These are phyloP conservation scores for Entomortierella beljakovae DNA, from an alignment of 192 early-diverging fungal species.

Conservation along the genomic window DNA sequence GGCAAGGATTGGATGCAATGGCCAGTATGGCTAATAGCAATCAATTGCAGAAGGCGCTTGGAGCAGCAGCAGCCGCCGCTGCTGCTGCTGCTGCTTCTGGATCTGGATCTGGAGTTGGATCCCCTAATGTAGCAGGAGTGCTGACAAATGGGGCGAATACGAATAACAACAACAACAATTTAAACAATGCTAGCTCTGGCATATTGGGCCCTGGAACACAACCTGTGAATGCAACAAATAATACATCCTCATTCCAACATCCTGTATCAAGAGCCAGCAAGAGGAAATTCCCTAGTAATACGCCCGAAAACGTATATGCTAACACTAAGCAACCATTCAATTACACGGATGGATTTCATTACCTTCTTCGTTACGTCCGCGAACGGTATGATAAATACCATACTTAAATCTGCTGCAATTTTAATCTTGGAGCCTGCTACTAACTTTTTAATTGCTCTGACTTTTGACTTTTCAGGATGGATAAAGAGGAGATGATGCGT, in stretches of 20 bases:
- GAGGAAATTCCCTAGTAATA: slow-evolving; percentile 55
- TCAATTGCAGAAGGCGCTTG: slow-evolving; percentile 50
- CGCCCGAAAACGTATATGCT: slow-evolving; percentile 80
- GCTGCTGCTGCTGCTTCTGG: slow-evolving; percentile 12
- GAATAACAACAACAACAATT: slow-evolving; percentile 15
- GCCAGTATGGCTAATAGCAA: slow-evolving; percentile 54
- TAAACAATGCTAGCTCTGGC: background rate
- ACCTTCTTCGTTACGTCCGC: slow-evolving; percentile 84
- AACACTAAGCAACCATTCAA: slow-evolving; percentile 86
- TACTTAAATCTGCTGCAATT: too few relatives aligned
- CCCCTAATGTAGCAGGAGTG: slow-evolving; percentile 6
- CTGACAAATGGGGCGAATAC: slow-evolving; percentile 8
- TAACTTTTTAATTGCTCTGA: too few relatives aligned
- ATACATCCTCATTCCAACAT: slow-evolving; percentile 19
- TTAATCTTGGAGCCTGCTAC: too few relatives aligned
- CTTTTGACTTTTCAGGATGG: slow-evolving; percentile 70
- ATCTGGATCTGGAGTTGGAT: background rate
- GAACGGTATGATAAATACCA: slow-evolving; percentile 78
- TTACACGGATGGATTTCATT: slow-evolving; percentile 95
- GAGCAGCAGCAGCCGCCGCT: slow-evolving; percentile 23
- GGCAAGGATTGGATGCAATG: slow-evolving; percentile 39
- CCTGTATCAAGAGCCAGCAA: slow-evolving; percentile 47
- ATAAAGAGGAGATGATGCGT: slow-evolving; percentile 86
- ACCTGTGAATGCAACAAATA: slow-evolving; percentile 9
- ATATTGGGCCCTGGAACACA: slow-evolving; percentile 7